Evolutionary conservation across 768 basidiomycete species (phyloP).

Genomic region (Phallus indusiatus): DNA sequence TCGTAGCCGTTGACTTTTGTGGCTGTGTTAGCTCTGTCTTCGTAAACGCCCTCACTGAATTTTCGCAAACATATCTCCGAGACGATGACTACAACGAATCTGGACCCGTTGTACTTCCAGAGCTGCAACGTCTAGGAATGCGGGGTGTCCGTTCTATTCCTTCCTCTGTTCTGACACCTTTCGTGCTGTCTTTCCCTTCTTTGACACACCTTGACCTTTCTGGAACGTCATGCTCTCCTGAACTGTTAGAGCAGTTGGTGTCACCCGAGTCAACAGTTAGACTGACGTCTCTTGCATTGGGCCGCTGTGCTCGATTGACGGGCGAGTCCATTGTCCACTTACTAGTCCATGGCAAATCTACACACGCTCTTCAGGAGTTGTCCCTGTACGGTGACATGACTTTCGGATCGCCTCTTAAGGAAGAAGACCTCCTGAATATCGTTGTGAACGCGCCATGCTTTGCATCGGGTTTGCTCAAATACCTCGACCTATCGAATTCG

Average conservation of each 20-base stretch:
- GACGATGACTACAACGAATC: slow-evolving; percentile 28
- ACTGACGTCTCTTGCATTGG: slow-evolving; percentile 72
- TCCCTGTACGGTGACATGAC: slow-evolving; percentile 87
- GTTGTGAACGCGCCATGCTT: slow-evolving; percentile 74
- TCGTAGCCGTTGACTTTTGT: slow-evolving; percentile 88
- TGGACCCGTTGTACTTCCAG: slow-evolving; percentile 46
- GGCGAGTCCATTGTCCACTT: slow-evolving; percentile 69
- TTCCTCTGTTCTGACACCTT: slow-evolving; percentile 55
- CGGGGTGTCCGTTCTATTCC: slow-evolving; percentile 75
- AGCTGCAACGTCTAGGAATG: slow-evolving; percentile 68
- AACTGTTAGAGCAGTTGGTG: slow-evolving; percentile 61
- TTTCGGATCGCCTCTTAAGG: slow-evolving; percentile 62
- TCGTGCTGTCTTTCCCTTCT: slow-evolving; percentile 73
- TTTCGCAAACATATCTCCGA: slow-evolving; percentile 58
- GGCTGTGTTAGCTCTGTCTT: slow-evolving; percentile 92
- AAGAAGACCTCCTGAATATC: slow-evolving; percentile 57
- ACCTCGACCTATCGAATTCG: slow-evolving; percentile 84
- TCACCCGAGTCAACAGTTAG: slow-evolving; percentile 47
- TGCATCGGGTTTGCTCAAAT: slow-evolving; percentile 59
- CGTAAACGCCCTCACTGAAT: slow-evolving; percentile 74
- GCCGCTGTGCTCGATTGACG: slow-evolving; percentile 77
- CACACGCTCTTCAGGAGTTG: slow-evolving; percentile 58
- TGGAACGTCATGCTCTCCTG: slow-evolving; percentile 71
- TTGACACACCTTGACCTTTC: slow-evolving; percentile 90
- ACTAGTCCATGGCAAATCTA: slow-evolving; percentile 57